Evolutionary conservation across 164 flowering plant species (phyloP).

Genomic region (Magnolia changhungtana): DNA sequence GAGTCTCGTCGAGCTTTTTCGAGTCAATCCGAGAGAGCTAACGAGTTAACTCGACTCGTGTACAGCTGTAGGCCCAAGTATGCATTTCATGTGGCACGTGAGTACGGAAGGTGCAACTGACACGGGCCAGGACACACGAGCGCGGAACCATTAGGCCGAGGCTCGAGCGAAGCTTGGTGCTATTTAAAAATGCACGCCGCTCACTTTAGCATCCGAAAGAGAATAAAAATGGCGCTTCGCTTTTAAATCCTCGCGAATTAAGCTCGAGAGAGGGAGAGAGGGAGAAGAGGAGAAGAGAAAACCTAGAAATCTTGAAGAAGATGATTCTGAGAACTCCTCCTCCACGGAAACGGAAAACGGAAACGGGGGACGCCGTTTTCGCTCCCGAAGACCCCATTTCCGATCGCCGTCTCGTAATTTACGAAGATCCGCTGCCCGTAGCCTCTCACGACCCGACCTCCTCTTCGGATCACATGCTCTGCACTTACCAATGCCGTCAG

Average conservation of each 20-base stretch:
- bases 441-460: conserved; percentile 19
- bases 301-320: conserved; percentile 6
- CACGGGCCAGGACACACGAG: no score
- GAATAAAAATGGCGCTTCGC: not conserved
- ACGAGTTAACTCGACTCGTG: no score
- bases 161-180: no score
- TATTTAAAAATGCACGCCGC: no score
- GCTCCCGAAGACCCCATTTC: conserved; percentile 27
- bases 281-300: not conserved
- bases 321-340: conserved; percentile 81
- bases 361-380: conserved; percentile 12
- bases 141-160: no score
- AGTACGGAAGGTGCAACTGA: no score
- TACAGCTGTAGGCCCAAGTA: no score
- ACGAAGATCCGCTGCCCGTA: conserved; percentile 46
- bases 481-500: conserved; percentile 90
- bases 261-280: not conserved
- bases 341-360: conserved; percentile 40
- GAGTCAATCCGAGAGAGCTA: no score
- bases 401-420: conserved; percentile 41
- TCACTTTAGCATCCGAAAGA: not conserved
- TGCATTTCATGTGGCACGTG: no score
- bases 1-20: no score
- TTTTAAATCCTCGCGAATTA: not conserved
- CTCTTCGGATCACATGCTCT: conserved; percentile 56